Evolutionary conservation across 306 rosid genomes (phyloP), one percentile per base, ranked within the genome.

Genomic region (Castanea mollissima): DNA sequence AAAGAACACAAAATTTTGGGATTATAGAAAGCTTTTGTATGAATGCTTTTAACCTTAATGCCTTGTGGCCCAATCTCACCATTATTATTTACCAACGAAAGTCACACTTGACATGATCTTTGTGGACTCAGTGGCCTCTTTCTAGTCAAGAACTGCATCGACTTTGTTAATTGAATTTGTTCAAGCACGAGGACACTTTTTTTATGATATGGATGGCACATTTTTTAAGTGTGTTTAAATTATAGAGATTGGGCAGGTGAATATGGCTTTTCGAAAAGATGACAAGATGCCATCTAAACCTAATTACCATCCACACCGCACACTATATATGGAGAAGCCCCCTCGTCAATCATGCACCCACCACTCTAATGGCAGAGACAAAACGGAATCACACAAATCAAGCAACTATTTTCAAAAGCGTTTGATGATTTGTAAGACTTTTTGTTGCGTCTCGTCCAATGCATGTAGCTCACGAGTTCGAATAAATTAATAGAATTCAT

Each of bases 111-210:
- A 71, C 59, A 69, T 20, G 32, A 41, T 13, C n/a, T 38, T 41
- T 41, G 15, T 69, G 31, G 27, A 69, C 31, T 35, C 54, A 2
- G 56, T 23, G 18, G 29, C 55, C 74, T 46, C 74, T 46, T 76
- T 74, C 11, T 58, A 44, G 75, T 74, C 76, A 81, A 65, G 51
- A 52, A 31, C 15, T 20, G 68, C 73, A 62, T 72, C 60, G 9
- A 55, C 52, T 62, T 62, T 71, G 76, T 11, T 8, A 78, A 55
- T 81, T 82, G 74, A 82, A 74, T 64, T 59, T 76, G 54, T 54
- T 73, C 38, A 49, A 71, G 87, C 54, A 15, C 34, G 69, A 74
- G 83, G 78, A 57, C 83, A 83, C 58, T 77, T 76, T 73, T 3
- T 35, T 73, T 54, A 67, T 77, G 76, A 72, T 35, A 75, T 49